Evolutionary conservation across 2,329 filamentous ascomycete genomes (phyloP).

Genomic region (Iodosphaeria phyllophila): DNA sequence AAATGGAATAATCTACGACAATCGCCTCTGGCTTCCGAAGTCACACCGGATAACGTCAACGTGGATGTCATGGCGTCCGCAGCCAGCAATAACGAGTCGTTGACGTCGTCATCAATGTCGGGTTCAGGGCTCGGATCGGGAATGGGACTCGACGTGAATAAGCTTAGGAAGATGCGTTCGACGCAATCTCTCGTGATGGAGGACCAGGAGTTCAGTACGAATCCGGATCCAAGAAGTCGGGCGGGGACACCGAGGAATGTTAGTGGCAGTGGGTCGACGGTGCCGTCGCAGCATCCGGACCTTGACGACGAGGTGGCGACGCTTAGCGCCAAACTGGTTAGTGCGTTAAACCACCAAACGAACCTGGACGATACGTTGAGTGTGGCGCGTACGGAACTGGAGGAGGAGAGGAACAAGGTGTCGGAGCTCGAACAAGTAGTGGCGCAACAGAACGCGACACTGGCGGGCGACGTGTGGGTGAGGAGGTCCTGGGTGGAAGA

Average conservation of each 20-base stretch:
- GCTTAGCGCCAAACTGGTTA: conserved; percentile 87
- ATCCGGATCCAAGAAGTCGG: conserved; percentile 44
- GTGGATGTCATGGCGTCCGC: conserved; percentile 3
- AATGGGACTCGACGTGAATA: conserved; percentile 12
- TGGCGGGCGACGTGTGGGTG: conserved; percentile 59
- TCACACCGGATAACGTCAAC: conserved; percentile 19
- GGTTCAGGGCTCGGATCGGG: conserved; percentile 8
- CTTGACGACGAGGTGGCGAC: conserved; percentile 62
- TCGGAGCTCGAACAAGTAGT: conserved; percentile 45
- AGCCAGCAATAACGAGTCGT: neutral
- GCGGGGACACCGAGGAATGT: conserved; percentile 24
- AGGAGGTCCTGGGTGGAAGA: conserved; percentile 54
- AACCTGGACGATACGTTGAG: conserved; percentile 76
- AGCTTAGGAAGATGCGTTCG: conserved; percentile 16
- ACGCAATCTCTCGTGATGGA: conserved; percentile 23
- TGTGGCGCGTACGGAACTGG: conserved; percentile 66
- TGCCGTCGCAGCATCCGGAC: conserved; percentile 29
- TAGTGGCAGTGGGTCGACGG: conserved; percentile 6
- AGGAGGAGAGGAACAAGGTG: conserved; percentile 49
- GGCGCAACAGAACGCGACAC: conserved; percentile 50
- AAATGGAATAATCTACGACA: conserved; percentile 17
- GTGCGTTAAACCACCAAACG: conserved; percentile 93
- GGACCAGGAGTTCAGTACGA: conserved; percentile 46
- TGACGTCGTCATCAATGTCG: conserved; percentile 11
- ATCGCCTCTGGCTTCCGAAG: conserved; percentile 8